phyloP scores from a whole-genome alignment of 2,329 filamentous ascomycete genomes.

The Bertia moriformis region DNA sequence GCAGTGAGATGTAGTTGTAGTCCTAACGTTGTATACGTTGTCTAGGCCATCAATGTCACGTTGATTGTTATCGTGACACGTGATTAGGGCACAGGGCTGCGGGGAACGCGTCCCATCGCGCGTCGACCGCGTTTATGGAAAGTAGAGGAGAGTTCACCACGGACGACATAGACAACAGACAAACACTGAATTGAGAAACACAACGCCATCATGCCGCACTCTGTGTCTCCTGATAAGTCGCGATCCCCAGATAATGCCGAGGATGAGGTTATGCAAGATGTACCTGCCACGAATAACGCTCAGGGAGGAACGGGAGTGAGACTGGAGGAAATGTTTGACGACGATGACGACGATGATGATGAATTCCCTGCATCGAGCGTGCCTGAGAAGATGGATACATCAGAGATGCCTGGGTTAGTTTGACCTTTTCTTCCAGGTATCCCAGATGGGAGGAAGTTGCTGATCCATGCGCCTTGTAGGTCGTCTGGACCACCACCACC shows the following conservation, averaged over 20 bases:
- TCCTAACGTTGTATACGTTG: too few species aligned
- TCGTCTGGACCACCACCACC: neutral
- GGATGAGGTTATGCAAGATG: neutral
- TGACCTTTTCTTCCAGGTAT: too few species aligned
- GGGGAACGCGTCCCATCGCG: neutral
- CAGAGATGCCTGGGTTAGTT: too few species aligned
- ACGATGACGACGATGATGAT: neutral
- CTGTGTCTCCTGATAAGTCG: neutral
- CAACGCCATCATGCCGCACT: slow-evolving; percentile 1
- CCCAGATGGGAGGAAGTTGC: too few species aligned
- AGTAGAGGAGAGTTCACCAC: neutral
- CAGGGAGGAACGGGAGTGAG: neutral
- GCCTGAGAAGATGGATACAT: neutral
- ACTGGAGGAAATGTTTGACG: neutral
- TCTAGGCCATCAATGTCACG: too few species aligned
- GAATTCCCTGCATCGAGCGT: neutral
- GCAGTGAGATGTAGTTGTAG: too few species aligned
- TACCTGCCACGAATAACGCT: neutral
- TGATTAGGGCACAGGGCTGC: too few species aligned
- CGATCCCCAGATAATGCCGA: neutral
- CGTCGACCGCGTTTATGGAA: neutral
- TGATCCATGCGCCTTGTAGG: too few species aligned
- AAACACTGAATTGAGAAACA: too few species aligned
- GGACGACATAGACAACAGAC: too few species aligned
- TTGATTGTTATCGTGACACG: neutral